phyloP scores from a whole-genome alignment of 805 yeast genomes.

The Saccharomycopsis sp. region DNA sequence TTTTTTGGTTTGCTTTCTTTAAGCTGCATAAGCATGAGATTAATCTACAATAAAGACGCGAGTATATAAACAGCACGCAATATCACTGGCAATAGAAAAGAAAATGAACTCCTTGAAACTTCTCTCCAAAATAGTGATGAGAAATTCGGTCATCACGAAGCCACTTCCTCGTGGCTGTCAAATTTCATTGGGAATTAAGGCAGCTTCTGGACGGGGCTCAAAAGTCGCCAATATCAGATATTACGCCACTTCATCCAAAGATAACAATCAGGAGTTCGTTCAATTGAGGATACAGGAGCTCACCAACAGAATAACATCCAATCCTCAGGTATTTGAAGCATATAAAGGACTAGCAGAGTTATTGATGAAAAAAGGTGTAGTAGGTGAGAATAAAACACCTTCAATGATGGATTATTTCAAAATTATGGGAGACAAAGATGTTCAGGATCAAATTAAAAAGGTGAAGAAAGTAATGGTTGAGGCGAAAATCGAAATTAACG shows the following conservation, averaged over 20 bases:
- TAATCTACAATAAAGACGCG: no score
- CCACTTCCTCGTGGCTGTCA: neutral
- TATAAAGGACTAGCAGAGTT: slow-evolving; percentile 3
- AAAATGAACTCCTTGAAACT: neutral
- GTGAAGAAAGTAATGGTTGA: slow-evolving; percentile 13
- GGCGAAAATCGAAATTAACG: slow-evolving; percentile 14
- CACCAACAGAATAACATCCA: slow-evolving; percentile 10
- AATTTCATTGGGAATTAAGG: neutral
- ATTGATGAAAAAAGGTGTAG: slow-evolving; percentile 4
- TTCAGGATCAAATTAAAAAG: slow-evolving; percentile 9
- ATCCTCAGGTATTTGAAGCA: slow-evolving; percentile 12
- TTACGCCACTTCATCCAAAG: slow-evolving; percentile 13
- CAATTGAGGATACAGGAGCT: slow-evolving; percentile 16
- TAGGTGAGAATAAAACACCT: slow-evolving; percentile 7
- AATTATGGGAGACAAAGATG: slow-evolving; percentile 16
- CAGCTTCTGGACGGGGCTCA: neutral
- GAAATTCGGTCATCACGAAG: neutral
- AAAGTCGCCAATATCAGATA: neutral
- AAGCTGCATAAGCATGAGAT: no score
- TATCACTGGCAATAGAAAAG: no score
- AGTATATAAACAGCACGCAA: no score
- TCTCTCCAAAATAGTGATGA: neutral
- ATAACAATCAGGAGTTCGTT: slow-evolving; percentile 16
- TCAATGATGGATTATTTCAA: slow-evolving; percentile 13
- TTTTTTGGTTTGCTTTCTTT: no score